Conservation (phyloP, 495 filamentous ascomycete genomes). For the Lasiosphaeria miniovina region DNA sequence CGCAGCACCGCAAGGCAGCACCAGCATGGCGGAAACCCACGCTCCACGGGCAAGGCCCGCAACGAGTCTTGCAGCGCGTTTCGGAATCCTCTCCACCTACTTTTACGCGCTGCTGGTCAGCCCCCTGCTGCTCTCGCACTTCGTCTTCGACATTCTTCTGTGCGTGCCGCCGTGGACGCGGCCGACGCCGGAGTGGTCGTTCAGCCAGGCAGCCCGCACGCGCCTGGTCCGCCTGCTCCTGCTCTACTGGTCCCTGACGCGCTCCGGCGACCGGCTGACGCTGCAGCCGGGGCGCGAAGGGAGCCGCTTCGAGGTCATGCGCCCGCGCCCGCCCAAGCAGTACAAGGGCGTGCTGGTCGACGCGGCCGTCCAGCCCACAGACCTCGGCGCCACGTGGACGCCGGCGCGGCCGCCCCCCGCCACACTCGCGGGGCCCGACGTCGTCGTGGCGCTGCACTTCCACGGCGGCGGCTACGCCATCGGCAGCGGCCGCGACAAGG, state of each 20-base stretch:
- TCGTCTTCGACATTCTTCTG: slow-evolving; percentile 11
- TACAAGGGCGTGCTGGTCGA: slow-evolving; percentile 12
- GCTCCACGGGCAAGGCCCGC: too few relatives aligned
- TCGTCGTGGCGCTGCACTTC: slow-evolving; percentile 41
- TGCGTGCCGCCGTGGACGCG: slow-evolving; percentile 12
- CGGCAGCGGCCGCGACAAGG: slow-evolving; percentile 36
- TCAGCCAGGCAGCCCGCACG: slow-evolving; percentile 17
- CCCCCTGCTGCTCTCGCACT: slow-evolving; percentile 17
- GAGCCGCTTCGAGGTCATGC: slow-evolving; percentile 18
- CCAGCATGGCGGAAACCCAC: too few relatives aligned
- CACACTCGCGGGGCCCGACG: background rate
- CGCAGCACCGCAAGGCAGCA: too few relatives aligned
- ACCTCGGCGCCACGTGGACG: slow-evolving; percentile 23
- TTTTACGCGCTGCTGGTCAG: slow-evolving; percentile 8
- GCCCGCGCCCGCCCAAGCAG: slow-evolving; percentile 4
- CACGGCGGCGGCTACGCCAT: slow-evolving; percentile 52
- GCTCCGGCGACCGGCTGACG: slow-evolving; percentile 3
- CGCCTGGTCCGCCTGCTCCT: slow-evolving; percentile 12
- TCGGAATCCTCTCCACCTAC: background rate
- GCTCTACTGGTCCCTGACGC: slow-evolving; percentile 11
- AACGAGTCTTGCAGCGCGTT: too few relatives aligned
- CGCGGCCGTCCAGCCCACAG: slow-evolving; percentile 5
- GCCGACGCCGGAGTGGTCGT: slow-evolving; percentile 12
- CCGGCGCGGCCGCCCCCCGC: slow-evolving; percentile 5
- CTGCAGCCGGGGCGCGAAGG: slow-evolving; percentile 14